Evolutionary conservation across 352 stramenopile species (phyloP), one percentile per base, ranked within the genome.

Genomic region (Pilasporangium apinafurcum): DNA sequence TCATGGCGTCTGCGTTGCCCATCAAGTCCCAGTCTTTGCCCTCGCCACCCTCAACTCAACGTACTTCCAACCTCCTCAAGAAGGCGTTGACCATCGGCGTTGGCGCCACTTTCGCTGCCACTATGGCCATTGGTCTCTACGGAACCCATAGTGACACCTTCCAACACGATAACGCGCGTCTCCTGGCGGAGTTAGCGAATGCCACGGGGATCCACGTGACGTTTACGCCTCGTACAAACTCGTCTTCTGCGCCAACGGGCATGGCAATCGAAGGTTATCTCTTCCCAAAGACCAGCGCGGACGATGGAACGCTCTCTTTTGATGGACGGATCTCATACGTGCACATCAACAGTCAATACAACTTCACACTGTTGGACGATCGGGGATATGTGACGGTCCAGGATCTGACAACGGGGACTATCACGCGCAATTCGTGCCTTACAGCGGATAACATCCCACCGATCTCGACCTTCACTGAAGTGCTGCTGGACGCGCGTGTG

Each of bases 331-430:
- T 68, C 17, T 50, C 46, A 26, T 68, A 68, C 45, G 17, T 52
- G 26, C 44, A 60, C 49, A 26, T 50, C 8, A 44, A 47, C 22
- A 51, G 33, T 16, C 39, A 54, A 28, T 68, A 56, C 36, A 68
- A 68, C 44, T 57, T 62, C 44, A 65, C 59, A 16, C 24, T 68
- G 16, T 22, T 68, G 28, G 31, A 65, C 38, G 45, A 54, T 32
- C 50, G 55, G 16, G 59, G 54, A n/a, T 68, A 48, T 44, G 44
- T 63, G 40, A 64, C 59, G 14, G 33, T 68, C 33, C 43, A 54
- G 25, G 44, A 68, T 21, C 35, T 45, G 10, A 41, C 35, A n/a
- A 56, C 59, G 8, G 33, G 50, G 24, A 36, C 26, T 34, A 13
- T 68, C 20, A 16, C 33, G 16, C 41, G 32, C 24, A 38, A 41